These are phyloP conservation scores for Globisporangium barbulae DNA, from an alignment of 352 stramenopile genomes.

Conservation along the genomic window DNA sequence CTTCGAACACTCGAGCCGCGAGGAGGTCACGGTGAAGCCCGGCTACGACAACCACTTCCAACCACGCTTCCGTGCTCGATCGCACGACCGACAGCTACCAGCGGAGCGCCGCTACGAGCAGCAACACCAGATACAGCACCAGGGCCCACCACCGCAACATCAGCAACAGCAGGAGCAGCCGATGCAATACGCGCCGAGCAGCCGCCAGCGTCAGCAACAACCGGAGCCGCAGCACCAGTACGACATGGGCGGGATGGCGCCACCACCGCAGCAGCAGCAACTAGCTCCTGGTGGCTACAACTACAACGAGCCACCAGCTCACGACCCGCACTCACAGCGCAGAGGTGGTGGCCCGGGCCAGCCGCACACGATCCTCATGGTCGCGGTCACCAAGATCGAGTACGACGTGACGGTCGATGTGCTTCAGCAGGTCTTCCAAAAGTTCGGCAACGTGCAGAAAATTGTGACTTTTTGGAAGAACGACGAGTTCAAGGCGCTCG, in stretches of 20 bases:
- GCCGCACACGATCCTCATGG: constrained; percentile 75
- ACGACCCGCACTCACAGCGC: constrained; percentile 7
- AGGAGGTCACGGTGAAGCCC: constrained; percentile 50
- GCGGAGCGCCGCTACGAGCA: constrained; percentile 12
- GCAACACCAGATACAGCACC: constrained; percentile 25
- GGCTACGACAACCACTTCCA: constrained; percentile 13
- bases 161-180: constrained; percentile 17
- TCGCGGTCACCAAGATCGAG: constrained; percentile 77
- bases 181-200: not conserved
- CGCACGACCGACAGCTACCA: constrained; percentile 6
- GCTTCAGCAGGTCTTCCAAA: constrained; percentile 80
- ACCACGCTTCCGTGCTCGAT: not conserved
- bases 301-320: constrained; percentile 8
- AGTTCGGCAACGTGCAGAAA: constrained; percentile 83
- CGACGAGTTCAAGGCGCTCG: constrained; percentile 76
- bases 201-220: constrained; percentile 17
- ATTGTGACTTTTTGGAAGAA: constrained; percentile 84
- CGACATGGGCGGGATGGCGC: not conserved
- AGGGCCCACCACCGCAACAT: not conserved
- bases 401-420: constrained; percentile 82
- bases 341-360: constrained; percentile 33
- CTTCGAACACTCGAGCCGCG: constrained; percentile 68
- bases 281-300: not conserved
- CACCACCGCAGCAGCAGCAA: constrained; percentile 15
- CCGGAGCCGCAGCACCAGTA: constrained; percentile 2